Evolutionary conservation across 2,329 filamentous ascomycete genomes (phyloP).

Genomic region (Herpotrichia juniperi): DNA sequence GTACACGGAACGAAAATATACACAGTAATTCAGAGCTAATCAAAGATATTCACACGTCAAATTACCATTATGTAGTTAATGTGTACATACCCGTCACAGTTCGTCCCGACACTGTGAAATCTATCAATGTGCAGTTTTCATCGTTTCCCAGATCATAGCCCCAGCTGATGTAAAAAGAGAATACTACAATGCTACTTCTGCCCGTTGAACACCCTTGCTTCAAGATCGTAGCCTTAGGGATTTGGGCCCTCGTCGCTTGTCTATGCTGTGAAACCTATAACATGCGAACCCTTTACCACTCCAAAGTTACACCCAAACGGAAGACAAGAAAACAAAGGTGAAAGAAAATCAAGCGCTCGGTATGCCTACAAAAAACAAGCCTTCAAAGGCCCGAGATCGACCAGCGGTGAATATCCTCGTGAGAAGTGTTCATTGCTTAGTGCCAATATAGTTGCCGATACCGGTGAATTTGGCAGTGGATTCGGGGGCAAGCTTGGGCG

Average conservation of each 20-base stretch:
- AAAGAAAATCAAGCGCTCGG: conserved; percentile 21
- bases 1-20: not conserved
- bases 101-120: conserved; percentile 24
- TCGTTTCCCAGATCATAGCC: conserved; percentile 34
- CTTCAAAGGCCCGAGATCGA: not conserved
- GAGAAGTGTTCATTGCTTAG: not conserved
- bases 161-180: conserved; percentile 26
- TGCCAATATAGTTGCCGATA: conserved; percentile 43
- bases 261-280: conserved; percentile 40
- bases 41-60: conserved; percentile 11
- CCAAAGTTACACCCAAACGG: conserved; percentile 24
- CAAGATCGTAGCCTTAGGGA: conserved; percentile 17
- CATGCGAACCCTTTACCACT: conserved; percentile 24
- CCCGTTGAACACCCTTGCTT: conserved; percentile 17
- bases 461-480: conserved; percentile 40
- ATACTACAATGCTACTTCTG: conserved; percentile 18
- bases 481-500: conserved; percentile 45
- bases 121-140: conserved; percentile 36
- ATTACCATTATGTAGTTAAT: conserved; percentile 42
- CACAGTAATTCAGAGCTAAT: not conserved
- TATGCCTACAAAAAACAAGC: not conserved
- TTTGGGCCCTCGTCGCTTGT: conserved; percentile 31
- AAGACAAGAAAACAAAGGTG: conserved; percentile 35
- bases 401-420: not conserved
- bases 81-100: conserved; percentile 26